Percentiles rank a stretch among this genome's conserved stretches.
Evolutionary conservation across 495 filamentous ascomycete genomes (phyloP).

Genomic region (Penicillium paradoxum): DNA sequence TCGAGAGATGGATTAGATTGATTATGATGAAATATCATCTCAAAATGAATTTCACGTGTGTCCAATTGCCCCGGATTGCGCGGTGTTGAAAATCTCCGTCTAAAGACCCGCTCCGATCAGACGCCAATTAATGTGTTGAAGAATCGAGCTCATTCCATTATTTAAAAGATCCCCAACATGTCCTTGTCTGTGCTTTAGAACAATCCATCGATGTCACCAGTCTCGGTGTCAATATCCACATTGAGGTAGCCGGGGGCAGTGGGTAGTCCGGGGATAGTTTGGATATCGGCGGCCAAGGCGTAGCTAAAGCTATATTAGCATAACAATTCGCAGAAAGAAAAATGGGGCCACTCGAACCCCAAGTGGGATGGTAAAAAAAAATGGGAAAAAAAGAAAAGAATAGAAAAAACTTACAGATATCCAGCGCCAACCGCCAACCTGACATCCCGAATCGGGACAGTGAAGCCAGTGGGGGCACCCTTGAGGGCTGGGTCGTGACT

Average conservation of each 20-base stretch:
- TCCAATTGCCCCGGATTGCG: constrained; percentile 7
- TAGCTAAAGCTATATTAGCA: constrained; percentile 50
- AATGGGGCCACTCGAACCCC: too few relatives aligned
- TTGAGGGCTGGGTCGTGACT: constrained; percentile 92
- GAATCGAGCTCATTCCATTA: constrained; percentile 11
- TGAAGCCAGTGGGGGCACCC: constrained; percentile 94
- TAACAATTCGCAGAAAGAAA: constrained; percentile 4
- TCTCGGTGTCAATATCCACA: constrained; percentile 88
- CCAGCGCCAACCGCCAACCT: constrained; percentile 90
- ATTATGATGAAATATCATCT: constrained; percentile 1
- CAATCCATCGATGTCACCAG: constrained; percentile 91
- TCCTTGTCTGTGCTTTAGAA: constrained; percentile 54
- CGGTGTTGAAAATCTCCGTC: constrained; percentile 23
- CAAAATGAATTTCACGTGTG: not conserved
- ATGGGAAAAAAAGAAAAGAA: constrained; percentile 1
- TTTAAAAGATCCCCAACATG: constrained; percentile 12
- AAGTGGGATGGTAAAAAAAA: too few relatives aligned
- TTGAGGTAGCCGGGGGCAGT: constrained; percentile 96
- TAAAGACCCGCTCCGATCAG: constrained; percentile 15
- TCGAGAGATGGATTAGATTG: not conserved
- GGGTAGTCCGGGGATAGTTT: constrained; percentile 93
- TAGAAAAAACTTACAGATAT: constrained; percentile 60
- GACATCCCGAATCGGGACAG: constrained; percentile 91
- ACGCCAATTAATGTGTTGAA: constrained; percentile 25
- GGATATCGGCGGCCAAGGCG: constrained; percentile 92